Evolutionary conservation across 441 rosid genomes (phyloP).

Genomic region (Populus tomentosa): DNA sequence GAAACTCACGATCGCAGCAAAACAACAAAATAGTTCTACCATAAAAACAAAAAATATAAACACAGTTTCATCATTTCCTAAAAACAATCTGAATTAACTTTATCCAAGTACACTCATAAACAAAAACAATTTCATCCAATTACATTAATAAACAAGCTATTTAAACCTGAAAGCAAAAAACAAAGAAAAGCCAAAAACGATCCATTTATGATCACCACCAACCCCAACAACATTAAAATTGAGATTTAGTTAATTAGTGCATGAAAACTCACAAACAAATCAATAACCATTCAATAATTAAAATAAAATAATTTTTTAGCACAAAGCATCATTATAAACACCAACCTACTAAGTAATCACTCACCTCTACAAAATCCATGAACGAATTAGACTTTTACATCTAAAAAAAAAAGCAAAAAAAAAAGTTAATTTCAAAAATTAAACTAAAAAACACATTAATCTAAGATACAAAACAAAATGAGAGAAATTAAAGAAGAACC

Average conservation of each 20-base stretch:
- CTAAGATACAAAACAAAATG: not conserved
- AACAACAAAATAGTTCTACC: not conserved
- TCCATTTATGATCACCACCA: not conserved
- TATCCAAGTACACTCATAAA: not conserved
- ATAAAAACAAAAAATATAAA: not conserved
- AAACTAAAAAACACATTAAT: not conserved
- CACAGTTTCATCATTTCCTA: not conserved
- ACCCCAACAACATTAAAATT: not conserved
- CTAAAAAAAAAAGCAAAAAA: not conserved
- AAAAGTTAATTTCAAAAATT: not conserved
- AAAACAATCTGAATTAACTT: not conserved
- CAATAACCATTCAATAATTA: not conserved
- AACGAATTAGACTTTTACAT: not conserved
- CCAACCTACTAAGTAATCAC: not conserved
- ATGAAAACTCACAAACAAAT: not conserved
- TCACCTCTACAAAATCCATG: not conserved
- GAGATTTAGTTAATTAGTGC: not conserved
- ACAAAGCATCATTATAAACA: not conserved
- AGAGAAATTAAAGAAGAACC: conserved; percentile 30
- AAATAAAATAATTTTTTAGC: not conserved
- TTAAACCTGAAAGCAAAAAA: not conserved
- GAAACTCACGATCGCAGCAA: not conserved
- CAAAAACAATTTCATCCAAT: not conserved
- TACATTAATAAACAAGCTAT: not conserved
- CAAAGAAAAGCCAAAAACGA: not conserved